These are phyloP conservation scores for Microsporum canis DNA, from an alignment of 2,329 filamentous ascomycete genomes.

Conservation along the genomic window DNA sequence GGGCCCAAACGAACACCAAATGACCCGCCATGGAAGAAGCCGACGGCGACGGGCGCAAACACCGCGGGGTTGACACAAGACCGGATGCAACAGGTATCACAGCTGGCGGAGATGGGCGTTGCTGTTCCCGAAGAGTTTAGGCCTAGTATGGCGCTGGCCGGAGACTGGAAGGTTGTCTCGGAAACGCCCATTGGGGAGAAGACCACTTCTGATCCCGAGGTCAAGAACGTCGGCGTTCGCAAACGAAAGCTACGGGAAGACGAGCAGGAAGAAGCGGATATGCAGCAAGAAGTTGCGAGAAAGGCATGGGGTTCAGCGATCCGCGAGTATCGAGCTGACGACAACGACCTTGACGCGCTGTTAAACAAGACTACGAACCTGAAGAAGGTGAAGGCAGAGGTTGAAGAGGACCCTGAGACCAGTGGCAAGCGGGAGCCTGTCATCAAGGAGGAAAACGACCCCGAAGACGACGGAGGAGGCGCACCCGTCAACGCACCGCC, in stretches of 20 bases:
- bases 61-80: conserved; percentile 44
- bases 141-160: conserved; percentile 71
- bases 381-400: conserved; percentile 22
- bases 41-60: conserved; percentile 19
- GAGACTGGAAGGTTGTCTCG: conserved; percentile 70
- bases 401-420: conserved; percentile 2
- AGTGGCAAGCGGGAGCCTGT: neutral
- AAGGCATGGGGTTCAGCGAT: conserved; percentile 37
- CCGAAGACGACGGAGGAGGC: neutral
- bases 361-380: conserved; percentile 31
- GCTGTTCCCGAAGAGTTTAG: conserved; percentile 68
- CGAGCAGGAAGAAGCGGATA: conserved; percentile 33
- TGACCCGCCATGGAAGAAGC: conserved; percentile 22
- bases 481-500: neutral
- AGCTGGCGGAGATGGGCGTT: conserved; percentile 79
- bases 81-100: conserved; percentile 71
- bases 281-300: conserved; percentile 29
- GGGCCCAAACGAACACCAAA: conserved; percentile 14
- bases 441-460: neutral
- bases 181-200: conserved; percentile 27
- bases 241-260: conserved; percentile 36
- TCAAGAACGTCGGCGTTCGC: conserved; percentile 34
- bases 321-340: conserved; percentile 25
- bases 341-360: conserved; percentile 32
- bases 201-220: conserved; percentile 30